Conservation (phyloP, 805 yeast genomes). For the Saccharomycopsis guyanensis region DNA sequence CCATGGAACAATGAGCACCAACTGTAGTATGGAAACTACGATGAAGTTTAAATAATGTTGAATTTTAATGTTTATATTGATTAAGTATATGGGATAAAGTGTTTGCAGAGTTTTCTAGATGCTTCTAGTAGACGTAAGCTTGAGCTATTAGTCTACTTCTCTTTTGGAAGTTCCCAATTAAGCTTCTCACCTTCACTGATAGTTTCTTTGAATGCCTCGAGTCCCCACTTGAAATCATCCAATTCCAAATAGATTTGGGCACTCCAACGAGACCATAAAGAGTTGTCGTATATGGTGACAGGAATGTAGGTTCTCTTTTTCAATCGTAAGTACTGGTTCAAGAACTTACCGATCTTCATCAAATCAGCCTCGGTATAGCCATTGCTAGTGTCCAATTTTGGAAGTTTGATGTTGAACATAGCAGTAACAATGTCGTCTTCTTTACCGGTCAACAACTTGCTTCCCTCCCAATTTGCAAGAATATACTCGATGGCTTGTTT, state of each 20-base stretch:
- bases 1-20: too few relatives aligned
- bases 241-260: slow-evolving; percentile 55
- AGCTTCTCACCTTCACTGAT: slow-evolving; percentile 4
- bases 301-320: slow-evolving; percentile 44
- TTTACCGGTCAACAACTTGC: slow-evolving; percentile 12
- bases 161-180: slow-evolving; percentile 7
- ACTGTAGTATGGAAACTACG: too few relatives aligned
- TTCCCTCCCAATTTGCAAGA: slow-evolving; percentile 24
- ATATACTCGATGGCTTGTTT: slow-evolving; percentile 34
- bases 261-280: slow-evolving; percentile 43
- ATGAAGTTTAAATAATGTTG: too few relatives aligned
- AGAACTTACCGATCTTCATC: not conserved
- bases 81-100: too few relatives aligned
- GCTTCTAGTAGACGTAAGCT: too few relatives aligned
- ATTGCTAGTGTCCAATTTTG: not conserved
- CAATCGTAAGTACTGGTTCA: slow-evolving; percentile 21
- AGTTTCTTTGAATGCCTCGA: slow-evolving; percentile 13
- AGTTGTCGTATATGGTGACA: slow-evolving; percentile 33
- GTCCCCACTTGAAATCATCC: slow-evolving; percentile 33
- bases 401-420: slow-evolving; percentile 19
- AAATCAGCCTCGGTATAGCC: not conserved
- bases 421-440: slow-evolving; percentile 14
- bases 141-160: too few relatives aligned
- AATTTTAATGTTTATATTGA: too few relatives aligned
- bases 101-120: too few relatives aligned